A percentile compares a stretch with the other conserved stretches of the same genome.
These are phyloP conservation scores for Neopestalotiopsis sp. DNA, from an alignment of 2,329 filamentous ascomycete genomes.

Conservation along the genomic window DNA sequence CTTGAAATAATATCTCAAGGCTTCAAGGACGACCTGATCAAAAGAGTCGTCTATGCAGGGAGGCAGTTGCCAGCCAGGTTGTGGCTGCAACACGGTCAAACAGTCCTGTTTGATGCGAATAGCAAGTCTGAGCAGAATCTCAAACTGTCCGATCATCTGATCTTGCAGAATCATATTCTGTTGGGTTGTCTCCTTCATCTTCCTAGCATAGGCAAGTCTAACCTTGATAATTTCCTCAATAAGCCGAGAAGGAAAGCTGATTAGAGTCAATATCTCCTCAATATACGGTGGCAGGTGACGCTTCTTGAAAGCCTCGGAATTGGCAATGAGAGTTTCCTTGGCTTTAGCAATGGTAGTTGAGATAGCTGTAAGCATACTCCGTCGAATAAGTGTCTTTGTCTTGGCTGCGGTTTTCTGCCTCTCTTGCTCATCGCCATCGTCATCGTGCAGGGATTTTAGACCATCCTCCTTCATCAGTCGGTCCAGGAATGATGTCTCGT, in stretches of 20 bases:
- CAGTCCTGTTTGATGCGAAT: slow-evolving; percentile 93
- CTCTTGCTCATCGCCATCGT: slow-evolving; percentile 64
- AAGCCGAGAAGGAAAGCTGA: slow-evolving; percentile 94
- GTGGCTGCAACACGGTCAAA: slow-evolving; percentile 79
- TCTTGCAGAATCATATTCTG: slow-evolving; percentile 94
- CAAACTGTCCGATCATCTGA: slow-evolving; percentile 97
- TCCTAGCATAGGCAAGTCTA: slow-evolving; percentile 87
- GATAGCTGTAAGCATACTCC: slow-evolving; percentile 85
- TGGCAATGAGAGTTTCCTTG: slow-evolving; percentile 87
- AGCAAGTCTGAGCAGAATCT: slow-evolving; percentile 88
- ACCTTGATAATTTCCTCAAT: slow-evolving; percentile 97
- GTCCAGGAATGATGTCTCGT: slow-evolving; percentile 94
- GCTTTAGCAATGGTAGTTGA: slow-evolving; percentile 90
- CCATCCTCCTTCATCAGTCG: slow-evolving; percentile 95
- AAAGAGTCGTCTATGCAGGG: slow-evolving; percentile 97
- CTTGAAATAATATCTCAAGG: slow-evolving; percentile 97
- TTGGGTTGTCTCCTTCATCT: slow-evolving; percentile 93
- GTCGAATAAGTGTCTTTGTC: slow-evolving; percentile 49
- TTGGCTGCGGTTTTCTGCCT: slow-evolving; percentile 41
- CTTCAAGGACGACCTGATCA: slow-evolving; percentile 88
- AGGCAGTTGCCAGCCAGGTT: slow-evolving; percentile 93
- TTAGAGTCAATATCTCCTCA: slow-evolving; percentile 91
- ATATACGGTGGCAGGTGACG: slow-evolving; percentile 95
- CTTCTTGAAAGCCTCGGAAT: slow-evolving; percentile 82
- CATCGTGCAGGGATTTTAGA: slow-evolving; percentile 86